A percentile compares a stretch with the other conserved stretches of the same genome.
phyloP scores from a whole-genome alignment of 257 asterid species.

The Plantago elongata region DNA sequence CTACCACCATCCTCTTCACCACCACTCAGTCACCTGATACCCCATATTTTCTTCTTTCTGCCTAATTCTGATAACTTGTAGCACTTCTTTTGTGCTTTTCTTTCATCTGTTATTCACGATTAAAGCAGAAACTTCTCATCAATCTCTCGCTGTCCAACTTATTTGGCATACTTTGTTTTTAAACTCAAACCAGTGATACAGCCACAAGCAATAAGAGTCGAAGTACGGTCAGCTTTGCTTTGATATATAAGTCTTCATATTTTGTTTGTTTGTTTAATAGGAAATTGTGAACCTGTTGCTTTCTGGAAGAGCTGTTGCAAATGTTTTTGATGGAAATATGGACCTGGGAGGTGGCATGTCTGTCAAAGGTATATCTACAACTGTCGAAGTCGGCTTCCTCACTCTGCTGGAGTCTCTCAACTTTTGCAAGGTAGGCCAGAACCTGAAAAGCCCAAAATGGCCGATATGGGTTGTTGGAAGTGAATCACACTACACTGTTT shows the following conservation, averaged over 20 bases:
- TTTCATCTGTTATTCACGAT: no score
- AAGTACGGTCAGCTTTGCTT: neutral
- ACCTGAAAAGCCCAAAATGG: constrained; percentile 86
- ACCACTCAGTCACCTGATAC: no score
- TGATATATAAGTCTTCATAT: neutral
- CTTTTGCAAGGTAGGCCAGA: constrained; percentile 86
- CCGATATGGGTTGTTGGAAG: constrained; percentile 99
- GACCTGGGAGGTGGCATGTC: constrained; percentile 96
- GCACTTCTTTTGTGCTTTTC: no score
- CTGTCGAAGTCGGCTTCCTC: constrained; percentile 92
- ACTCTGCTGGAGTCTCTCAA: constrained; percentile 88
- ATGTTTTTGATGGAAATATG: constrained; percentile 87
- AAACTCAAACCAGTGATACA: no score
- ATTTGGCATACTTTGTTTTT: no score
- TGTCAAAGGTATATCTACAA: constrained; percentile 77
- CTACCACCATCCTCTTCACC: no score
- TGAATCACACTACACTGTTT: constrained; percentile 91
- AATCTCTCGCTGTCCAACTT: no score
- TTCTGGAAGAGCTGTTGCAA: constrained; percentile 83
- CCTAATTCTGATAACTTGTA: no score
- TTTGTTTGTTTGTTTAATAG: constrained; percentile 33
- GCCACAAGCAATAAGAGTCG: no score
- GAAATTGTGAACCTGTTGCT: constrained; percentile 94
- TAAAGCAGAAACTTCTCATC: no score
- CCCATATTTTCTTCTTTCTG: no score